Evolutionary conservation across 2,329 filamentous ascomycete genomes (phyloP).

Genomic region (Claviceps spartinae): DNA sequence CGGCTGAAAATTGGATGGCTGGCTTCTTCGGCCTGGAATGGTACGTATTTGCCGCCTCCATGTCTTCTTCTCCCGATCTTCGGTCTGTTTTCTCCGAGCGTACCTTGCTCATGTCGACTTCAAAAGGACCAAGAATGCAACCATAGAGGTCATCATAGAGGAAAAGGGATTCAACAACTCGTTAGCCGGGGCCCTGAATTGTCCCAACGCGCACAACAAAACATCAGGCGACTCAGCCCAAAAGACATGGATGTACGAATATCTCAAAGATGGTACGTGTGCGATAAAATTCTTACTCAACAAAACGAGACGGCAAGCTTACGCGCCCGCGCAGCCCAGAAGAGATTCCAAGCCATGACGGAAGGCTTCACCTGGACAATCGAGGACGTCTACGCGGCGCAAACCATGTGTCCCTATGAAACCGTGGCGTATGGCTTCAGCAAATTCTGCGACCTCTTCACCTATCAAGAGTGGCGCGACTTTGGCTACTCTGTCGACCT

Average conservation of each 20-base stretch:
- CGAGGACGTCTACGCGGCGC: slow-evolving; percentile 50
- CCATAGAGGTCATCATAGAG: slow-evolving; percentile 61
- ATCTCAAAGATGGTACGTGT: slow-evolving; percentile 43
- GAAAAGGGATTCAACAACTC: slow-evolving; percentile 52
- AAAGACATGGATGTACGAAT: slow-evolving; percentile 46
- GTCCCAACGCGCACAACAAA: slow-evolving; percentile 45
- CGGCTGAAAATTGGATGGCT: slow-evolving; percentile 63
- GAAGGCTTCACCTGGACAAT: slow-evolving; percentile 49
- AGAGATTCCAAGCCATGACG: slow-evolving; percentile 42
- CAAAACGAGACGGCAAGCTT: neutral
- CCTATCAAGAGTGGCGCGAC: slow-evolving; percentile 57
- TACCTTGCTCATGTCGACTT: neutral
- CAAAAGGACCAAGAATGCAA: slow-evolving; percentile 49
- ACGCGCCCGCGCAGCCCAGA: slow-evolving; percentile 32
- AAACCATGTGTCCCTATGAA: slow-evolving; percentile 65
- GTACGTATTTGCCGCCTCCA: slow-evolving; percentile 14
- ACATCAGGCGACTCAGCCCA: slow-evolving; percentile 39
- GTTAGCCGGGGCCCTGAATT: slow-evolving; percentile 52
- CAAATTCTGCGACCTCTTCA: slow-evolving; percentile 61
- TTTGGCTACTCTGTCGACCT: slow-evolving; percentile 63
- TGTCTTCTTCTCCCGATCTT: neutral
- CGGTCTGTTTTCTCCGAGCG: neutral
- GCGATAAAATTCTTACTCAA: neutral
- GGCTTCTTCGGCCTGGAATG: slow-evolving; percentile 69
- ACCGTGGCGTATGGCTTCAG: slow-evolving; percentile 65